Percentiles rank a stretch among this genome's conserved stretches.
Evolutionary conservation across 2,329 filamentous ascomycete species (phyloP).

Genomic region (Xylariaceae sp.): DNA sequence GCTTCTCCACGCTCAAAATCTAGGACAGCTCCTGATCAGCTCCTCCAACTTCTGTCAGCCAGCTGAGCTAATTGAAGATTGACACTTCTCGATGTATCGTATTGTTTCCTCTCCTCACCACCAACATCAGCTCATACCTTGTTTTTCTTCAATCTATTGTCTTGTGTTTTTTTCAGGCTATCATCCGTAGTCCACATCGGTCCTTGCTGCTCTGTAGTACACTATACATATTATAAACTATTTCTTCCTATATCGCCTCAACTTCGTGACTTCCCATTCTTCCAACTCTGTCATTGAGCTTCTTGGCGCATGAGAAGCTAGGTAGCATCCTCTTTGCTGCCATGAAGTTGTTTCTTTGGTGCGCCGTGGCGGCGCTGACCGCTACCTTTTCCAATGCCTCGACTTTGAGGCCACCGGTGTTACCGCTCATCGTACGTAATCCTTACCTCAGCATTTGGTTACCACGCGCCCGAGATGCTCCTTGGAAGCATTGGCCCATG

Average conservation of each 20-base stretch:
- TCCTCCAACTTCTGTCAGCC: slow-evolving; percentile 1
- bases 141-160: no score
- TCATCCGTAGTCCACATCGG: not conserved
- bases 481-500: slow-evolving; percentile 87
- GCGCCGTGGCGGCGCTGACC: slow-evolving; percentile 41
- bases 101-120: no score
- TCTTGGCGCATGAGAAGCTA: slow-evolving; percentile 16
- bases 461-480: slow-evolving; percentile 70
- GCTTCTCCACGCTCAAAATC: no score
- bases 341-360: slow-evolving; percentile 41
- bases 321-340: slow-evolving; percentile 14
- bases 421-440: slow-evolving; percentile 65
- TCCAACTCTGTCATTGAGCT: not conserved
- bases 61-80: slow-evolving; percentile 13
- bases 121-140: no score
- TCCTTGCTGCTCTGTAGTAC: not conserved
- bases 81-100: not conserved
- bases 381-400: slow-evolving; percentile 53
- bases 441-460: slow-evolving; percentile 69
- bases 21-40: not conserved
- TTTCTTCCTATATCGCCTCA: not conserved
- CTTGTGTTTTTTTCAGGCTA: no score
- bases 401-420: slow-evolving; percentile 60
- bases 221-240: not conserved
- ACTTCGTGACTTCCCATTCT: not conserved